phyloP scores from a whole-genome alignment of 441 rosid genomes.

The Lepidium campestre region DNA sequence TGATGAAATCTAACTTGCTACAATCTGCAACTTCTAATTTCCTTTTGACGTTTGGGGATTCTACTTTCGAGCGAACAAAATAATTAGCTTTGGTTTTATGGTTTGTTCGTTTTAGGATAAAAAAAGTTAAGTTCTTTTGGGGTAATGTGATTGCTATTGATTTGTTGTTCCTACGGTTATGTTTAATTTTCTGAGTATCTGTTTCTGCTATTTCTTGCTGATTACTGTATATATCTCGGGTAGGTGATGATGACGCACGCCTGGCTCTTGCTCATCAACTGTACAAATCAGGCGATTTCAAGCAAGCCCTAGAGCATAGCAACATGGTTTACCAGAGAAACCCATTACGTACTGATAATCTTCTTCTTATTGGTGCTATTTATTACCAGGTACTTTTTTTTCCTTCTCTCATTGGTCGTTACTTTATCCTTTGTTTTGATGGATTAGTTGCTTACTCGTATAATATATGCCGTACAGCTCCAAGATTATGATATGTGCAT shows the following conservation, averaged over 20 bases:
- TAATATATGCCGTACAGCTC: constrained; percentile 37
- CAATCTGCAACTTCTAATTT: constrained; percentile 7
- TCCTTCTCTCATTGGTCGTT: neutral
- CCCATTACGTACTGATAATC: constrained; percentile 87
- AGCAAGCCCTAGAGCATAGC: constrained; percentile 86
- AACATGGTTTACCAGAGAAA: constrained; percentile 68
- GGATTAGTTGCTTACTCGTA: neutral
- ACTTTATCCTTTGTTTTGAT: neutral
- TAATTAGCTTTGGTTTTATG: constrained; percentile 1
- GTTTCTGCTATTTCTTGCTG: constrained; percentile 7
- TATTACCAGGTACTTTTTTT: constrained; percentile 73
- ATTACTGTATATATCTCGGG: constrained; percentile 10
- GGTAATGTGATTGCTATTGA: neutral
- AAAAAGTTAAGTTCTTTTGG: constrained; percentile 2
- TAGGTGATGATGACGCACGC: constrained; percentile 77
- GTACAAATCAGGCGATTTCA: constrained; percentile 78
- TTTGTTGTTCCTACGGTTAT: neutral
- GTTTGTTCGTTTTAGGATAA: constrained; percentile 10
- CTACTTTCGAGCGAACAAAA: constrained; percentile 10
- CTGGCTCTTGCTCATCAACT: constrained; percentile 76
- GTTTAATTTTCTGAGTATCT: neutral
- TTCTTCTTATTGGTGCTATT: constrained; percentile 93
- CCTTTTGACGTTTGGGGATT: constrained; percentile 7
- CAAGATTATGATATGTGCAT: constrained; percentile 99
- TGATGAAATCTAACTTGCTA: constrained; percentile 22